These are phyloP conservation scores for Withania somnifera DNA, from an alignment of 305 asterid genomes.

Conservation along the genomic window DNA sequence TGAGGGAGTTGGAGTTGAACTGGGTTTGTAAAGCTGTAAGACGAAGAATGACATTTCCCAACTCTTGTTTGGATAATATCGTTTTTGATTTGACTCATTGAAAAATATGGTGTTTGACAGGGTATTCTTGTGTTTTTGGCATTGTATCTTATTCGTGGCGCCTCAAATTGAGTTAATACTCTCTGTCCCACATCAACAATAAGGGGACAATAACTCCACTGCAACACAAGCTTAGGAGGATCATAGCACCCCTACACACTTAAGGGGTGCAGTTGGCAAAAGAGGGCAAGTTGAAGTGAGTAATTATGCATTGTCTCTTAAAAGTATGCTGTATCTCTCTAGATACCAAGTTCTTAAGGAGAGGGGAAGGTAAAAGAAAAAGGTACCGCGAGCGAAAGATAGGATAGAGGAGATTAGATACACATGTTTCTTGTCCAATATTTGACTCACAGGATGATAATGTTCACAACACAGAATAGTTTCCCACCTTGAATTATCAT, in stretches of 20 bases:
- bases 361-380: not conserved
- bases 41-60: not conserved
- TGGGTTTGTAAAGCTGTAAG: not conserved
- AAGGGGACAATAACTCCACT: not conserved
- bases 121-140: not conserved
- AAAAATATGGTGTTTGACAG: not conserved
- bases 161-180: not conserved
- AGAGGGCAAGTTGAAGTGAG: not conserved
- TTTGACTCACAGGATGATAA: not conserved
- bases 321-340: not conserved
- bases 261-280: not conserved
- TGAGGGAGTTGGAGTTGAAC: not conserved
- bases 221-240: not conserved
- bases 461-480: not conserved
- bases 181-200: not conserved
- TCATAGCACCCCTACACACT: not conserved
- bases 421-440: not conserved
- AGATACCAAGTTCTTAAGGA: not conserved
- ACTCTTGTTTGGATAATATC: not conserved
- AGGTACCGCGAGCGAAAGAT: not conserved
- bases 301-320: not conserved
- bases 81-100: not conserved
- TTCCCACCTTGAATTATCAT: slow-evolving; percentile 80
- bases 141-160: not conserved
- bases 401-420: not conserved